Evolutionary conservation across 306 rosid species (phyloP), one percentile per base, ranked within the genome.

Genomic region (Fragaria iinumae): DNA sequence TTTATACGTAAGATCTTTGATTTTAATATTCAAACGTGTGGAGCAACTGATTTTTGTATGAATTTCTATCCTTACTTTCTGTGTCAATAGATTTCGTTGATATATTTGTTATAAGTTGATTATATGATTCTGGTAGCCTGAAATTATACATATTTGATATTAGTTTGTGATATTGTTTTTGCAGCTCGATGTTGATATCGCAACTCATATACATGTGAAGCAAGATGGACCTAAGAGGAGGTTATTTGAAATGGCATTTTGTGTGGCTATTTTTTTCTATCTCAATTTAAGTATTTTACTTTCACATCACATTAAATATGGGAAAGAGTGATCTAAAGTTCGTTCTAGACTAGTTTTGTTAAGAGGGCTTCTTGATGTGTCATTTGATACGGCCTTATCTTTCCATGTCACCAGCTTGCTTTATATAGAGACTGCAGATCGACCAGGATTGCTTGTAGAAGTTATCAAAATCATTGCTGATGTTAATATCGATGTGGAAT

Each of bases 221-320:
- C 88, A 81, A 74, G 99, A 95, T 82, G 99, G 99, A 53, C 93
- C 97, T 43, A 88, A 87, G 89, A 86, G 93, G 88, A 95, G 99
- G 99, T 95, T 52, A 73, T 80, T 79, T 50, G 64, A 59, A 49
- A 65, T 55, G 53, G n/a, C 65, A 10, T 68, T 25, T 56, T 52
- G 66, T 65, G 23, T 74, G 63, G 4, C 41, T 41, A 23, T 63
- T 18, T 55, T 8, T 3, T 13, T 0, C 39, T 4, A 7, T 55
- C 12, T 38, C n/a, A n/a, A 8, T 72, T 16, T 2, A 10, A n/a
- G 14, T n/a, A 41, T 73, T 73, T 23, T 73, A 3, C 27, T 14
- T 7, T 10, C 41, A 23, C 68, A 25, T 41, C 17, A 23, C 67
- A 56, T 23, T 41, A 44, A 29, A 12, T 13, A 53, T 23, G 17